Percentiles rank a stretch among this genome's conserved stretches.
phyloP scores from a whole-genome alignment of 192 early-diverging fungal species.

The Oehlia diaphana region DNA sequence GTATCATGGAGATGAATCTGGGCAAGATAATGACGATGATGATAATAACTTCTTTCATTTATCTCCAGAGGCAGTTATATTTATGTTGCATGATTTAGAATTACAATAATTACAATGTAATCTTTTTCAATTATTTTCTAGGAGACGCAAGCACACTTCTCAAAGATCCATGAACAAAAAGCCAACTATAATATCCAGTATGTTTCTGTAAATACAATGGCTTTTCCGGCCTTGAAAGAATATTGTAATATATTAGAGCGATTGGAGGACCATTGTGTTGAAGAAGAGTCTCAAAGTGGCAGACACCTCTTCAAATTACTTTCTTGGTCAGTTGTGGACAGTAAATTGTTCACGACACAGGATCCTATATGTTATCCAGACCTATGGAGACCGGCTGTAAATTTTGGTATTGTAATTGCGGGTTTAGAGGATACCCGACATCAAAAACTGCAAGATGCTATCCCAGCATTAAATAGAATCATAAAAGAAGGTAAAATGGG shows the following conservation, averaged over 20 bases:
- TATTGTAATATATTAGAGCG: constrained; percentile 8
- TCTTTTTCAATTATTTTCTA: not conserved
- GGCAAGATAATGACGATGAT: too few species aligned
- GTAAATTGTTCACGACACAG: constrained; percentile 4
- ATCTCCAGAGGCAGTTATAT: too few species aligned
- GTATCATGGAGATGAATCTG: too few species aligned
- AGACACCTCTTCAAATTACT: constrained; percentile 8
- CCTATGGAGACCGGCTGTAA: not conserved
- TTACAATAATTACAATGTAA: not conserved
- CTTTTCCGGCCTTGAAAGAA: not conserved
- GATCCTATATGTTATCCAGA: constrained; percentile 3
- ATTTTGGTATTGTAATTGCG: not conserved
- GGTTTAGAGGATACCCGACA: not conserved
- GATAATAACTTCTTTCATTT: too few species aligned
- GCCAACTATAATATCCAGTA: not conserved
- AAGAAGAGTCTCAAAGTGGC: constrained; percentile 1
- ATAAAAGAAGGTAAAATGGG: not conserved
- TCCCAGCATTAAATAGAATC: not conserved
- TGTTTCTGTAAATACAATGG: constrained; percentile 13
- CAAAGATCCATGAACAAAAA: constrained; percentile 5
- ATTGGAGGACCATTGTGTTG: not conserved
- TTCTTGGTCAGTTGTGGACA: not conserved
- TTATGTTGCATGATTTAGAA: not conserved
- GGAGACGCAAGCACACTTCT: not conserved
- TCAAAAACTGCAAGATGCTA: not conserved